phyloP scores from a whole-genome alignment of 257 asterid genomes.

The Knoxia roxburghii region DNA sequence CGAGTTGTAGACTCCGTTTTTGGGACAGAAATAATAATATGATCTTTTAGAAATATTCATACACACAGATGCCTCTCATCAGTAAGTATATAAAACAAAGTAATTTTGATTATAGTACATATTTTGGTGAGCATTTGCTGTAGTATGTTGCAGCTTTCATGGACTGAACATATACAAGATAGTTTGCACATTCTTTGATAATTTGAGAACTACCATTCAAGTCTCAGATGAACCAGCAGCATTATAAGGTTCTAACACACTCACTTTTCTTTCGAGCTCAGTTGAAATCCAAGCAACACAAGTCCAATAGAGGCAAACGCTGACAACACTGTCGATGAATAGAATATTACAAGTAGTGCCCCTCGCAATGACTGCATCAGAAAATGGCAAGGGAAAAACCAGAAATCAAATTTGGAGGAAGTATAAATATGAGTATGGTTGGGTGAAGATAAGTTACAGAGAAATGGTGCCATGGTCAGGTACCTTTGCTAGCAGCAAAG shows the following conservation, averaged over 20 bases:
- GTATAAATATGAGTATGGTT: not conserved
- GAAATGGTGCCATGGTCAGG: slow-evolving; percentile 7
- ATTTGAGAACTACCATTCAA: not conserved
- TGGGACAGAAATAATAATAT: too few relatives aligned
- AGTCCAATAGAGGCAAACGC: slow-evolving; percentile 59
- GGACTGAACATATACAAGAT: not conserved
- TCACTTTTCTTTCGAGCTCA: slow-evolving; percentile 57
- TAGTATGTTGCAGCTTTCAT: not conserved
- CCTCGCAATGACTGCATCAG: slow-evolving; percentile 74
- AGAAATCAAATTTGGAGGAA: not conserved
- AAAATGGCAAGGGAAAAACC: not conserved
- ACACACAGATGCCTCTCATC: too few relatives aligned
- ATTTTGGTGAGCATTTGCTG: not conserved
- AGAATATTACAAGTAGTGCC: slow-evolving; percentile 50
- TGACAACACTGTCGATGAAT: slow-evolving; percentile 57
- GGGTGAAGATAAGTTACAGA: not conserved
- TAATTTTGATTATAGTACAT: not conserved
- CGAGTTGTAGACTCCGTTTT: too few relatives aligned
- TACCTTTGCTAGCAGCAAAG: slow-evolving; percentile 81
- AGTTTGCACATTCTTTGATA: not conserved
- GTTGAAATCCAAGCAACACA: slow-evolving; percentile 57
- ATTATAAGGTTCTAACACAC: slow-evolving; percentile 7
- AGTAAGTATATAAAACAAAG: too few relatives aligned
- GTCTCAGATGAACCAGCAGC: not conserved
- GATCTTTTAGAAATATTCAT: too few relatives aligned